phyloP scores from a whole-genome alignment of 768 basidiomycete species.

The Kwoniella europaea region DNA sequence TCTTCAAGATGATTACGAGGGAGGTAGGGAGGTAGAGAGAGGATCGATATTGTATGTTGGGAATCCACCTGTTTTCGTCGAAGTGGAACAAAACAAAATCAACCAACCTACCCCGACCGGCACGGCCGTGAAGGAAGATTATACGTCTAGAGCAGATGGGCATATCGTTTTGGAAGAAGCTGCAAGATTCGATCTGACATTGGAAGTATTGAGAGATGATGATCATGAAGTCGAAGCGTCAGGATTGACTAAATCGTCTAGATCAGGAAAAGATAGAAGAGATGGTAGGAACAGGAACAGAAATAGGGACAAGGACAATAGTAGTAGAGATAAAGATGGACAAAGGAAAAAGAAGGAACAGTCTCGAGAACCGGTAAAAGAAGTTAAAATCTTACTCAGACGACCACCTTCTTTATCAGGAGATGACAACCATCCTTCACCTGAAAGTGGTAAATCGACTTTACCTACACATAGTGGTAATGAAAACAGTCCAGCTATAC shows the following conservation, averaged over 20 bases:
- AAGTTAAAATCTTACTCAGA: constrained; percentile 46
- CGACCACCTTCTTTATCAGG: constrained; percentile 29
- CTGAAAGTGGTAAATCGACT: constrained; percentile 12
- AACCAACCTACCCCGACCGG: constrained; percentile 33
- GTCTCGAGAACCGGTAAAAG: constrained; percentile 23
- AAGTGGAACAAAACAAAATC: constrained; percentile 17
- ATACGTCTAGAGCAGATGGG: constrained; percentile 45
- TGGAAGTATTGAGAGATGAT: constrained; percentile 51
- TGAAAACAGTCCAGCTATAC: constrained; percentile 26
- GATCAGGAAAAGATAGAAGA: constrained; percentile 24
- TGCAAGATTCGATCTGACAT: constrained; percentile 41
- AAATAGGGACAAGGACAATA: not conserved
- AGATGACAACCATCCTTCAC: constrained; percentile 6
- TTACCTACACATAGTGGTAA: constrained; percentile 6
- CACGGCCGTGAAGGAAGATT: constrained; percentile 22
- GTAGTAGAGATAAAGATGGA: constrained; percentile 10
- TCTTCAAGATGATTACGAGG: constrained; percentile 6
- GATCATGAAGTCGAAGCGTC: constrained; percentile 38
- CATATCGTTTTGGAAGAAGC: constrained; percentile 45
- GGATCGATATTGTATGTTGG: constrained; percentile 28
- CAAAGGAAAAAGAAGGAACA: constrained; percentile 18
- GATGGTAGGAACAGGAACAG: constrained; percentile 14
- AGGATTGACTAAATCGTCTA: constrained; percentile 13
- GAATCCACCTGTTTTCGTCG: constrained; percentile 29
- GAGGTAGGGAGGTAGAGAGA: not conserved